Conservation (phyloP, 352 stramenopile genomes). For the Phytopythium vexans region DNA sequence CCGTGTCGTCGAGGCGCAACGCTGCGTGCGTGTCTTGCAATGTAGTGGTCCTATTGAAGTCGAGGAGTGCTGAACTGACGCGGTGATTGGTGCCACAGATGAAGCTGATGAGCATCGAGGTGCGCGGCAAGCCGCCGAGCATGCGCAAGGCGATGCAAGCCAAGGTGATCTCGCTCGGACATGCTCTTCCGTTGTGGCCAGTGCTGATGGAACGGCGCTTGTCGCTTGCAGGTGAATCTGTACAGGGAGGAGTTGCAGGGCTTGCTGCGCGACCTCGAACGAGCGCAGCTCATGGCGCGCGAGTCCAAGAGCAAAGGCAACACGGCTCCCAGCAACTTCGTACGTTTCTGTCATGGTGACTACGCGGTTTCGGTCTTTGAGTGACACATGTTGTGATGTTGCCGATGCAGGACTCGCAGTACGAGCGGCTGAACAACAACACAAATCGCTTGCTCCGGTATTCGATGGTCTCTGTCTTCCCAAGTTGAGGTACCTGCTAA, state of each 20-base stretch:
- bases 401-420: slow-evolving; percentile 46
- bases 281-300: slow-evolving; percentile 62
- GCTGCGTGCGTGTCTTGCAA: slow-evolving; percentile 37
- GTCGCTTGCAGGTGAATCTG: slow-evolving; percentile 42
- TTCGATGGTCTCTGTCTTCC: not conserved
- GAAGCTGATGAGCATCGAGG: slow-evolving; percentile 78
- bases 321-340: slow-evolving; percentile 6
- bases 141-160: slow-evolving; percentile 70
- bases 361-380: too few relatives aligned
- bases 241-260: slow-evolving; percentile 72
- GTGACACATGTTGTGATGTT: not conserved
- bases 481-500: not conserved
- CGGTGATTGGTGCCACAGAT: slow-evolving; percentile 26
- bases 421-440: slow-evolving; percentile 63
- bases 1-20: slow-evolving; percentile 65
- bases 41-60: not conserved
- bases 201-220: not conserved
- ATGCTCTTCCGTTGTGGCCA: not conserved
- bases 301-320: slow-evolving; percentile 23
- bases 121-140: slow-evolving; percentile 53
- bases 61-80: not conserved
- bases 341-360: slow-evolving; percentile 3
- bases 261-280: slow-evolving; percentile 63
- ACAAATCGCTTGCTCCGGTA: slow-evolving; percentile 63
- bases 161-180: slow-evolving; percentile 28